Evolutionary conservation across 768 basidiomycete genomes (phyloP).

Genomic region (Termitomyces sp.): DNA sequence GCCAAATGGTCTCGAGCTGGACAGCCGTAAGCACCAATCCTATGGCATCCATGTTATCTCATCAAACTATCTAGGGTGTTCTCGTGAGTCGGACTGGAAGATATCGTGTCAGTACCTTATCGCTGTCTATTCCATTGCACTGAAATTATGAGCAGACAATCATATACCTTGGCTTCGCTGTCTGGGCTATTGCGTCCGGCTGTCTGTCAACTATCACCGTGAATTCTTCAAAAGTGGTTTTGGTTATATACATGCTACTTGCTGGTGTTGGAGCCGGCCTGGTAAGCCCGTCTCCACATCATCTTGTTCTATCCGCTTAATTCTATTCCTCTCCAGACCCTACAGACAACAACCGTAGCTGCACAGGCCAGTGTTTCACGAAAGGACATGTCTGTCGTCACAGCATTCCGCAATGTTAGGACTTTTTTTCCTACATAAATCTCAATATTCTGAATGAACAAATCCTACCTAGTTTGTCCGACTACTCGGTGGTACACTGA

Average conservation of each 20-base stretch:
- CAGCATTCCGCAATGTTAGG: slow-evolving; percentile 56
- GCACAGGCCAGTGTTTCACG: slow-evolving; percentile 68
- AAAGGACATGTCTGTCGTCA: slow-evolving; percentile 74
- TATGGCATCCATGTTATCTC: background rate
- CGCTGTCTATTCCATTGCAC: background rate
- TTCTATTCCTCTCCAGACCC: slow-evolving; percentile 27
- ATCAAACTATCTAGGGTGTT: slow-evolving; percentile 38
- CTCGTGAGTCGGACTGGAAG: slow-evolving; percentile 58
- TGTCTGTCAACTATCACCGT: slow-evolving; percentile 58
- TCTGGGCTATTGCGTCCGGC: slow-evolving; percentile 69
- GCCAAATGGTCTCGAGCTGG: slow-evolving; percentile 56
- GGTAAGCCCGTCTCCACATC: slow-evolving; percentile 25
- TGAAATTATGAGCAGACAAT: slow-evolving; percentile 31
- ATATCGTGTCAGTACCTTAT: slow-evolving; percentile 37
- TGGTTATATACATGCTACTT: slow-evolving; percentile 58
- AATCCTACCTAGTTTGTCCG: slow-evolving; percentile 55
- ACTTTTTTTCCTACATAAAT: background rate
- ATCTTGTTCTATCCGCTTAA: no score
- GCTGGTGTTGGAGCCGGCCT: slow-evolving; percentile 58
- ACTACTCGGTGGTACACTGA: slow-evolving; percentile 63
- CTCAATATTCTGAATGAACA: background rate
- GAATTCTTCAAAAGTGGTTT: slow-evolving; percentile 37
- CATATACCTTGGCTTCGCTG: slow-evolving; percentile 56
- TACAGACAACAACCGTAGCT: slow-evolving; percentile 63
- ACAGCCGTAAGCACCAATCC: slow-evolving; percentile 32